Percentiles rank a stretch among this genome's conserved stretches.
phyloP scores from a whole-genome alignment of 352 stramenopile species.

The Phytophthora pseudosyringae region DNA sequence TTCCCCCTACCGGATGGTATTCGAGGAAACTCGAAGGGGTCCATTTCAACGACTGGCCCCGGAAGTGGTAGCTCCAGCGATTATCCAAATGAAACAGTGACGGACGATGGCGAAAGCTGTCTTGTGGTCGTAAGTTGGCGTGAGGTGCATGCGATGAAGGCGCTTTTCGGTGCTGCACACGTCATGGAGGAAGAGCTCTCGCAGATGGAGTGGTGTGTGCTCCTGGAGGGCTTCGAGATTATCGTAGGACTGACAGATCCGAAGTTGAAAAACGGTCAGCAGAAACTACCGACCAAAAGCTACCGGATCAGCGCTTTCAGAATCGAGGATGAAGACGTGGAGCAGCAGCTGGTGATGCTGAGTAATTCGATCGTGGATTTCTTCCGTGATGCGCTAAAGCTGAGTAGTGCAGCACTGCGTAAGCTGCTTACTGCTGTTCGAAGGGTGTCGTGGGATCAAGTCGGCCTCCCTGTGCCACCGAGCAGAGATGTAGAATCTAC shows the following conservation, averaged over 20 bases:
- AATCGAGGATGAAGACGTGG: slow-evolving; percentile 86
- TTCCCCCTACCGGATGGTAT: slow-evolving; percentile 77
- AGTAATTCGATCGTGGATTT: slow-evolving; percentile 88
- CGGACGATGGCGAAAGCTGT: slow-evolving; percentile 71
- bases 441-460: slow-evolving; percentile 74
- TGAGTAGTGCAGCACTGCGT: slow-evolving; percentile 64
- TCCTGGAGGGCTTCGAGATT: slow-evolving; percentile 86
- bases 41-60: slow-evolving; percentile 35
- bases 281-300: slow-evolving; percentile 76
- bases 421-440: slow-evolving; percentile 69
- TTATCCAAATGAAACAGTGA: slow-evolving; percentile 44
- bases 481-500: slow-evolving; percentile 22
- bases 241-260: slow-evolving; percentile 74
- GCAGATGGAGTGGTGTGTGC: slow-evolving; percentile 73
- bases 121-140: slow-evolving; percentile 77
- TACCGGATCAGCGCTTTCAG: slow-evolving; percentile 78
- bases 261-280: slow-evolving; percentile 77
- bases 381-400: slow-evolving; percentile 73
- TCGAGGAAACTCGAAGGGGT: slow-evolving; percentile 50
- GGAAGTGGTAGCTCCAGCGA: slow-evolving; percentile 29
- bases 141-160: slow-evolving; percentile 91
- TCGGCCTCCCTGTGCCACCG: slow-evolving; percentile 53
- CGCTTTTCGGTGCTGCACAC: slow-evolving; percentile 80
- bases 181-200: slow-evolving; percentile 88
- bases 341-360: slow-evolving; percentile 88